Conservation (phyloP, 495 filamentous ascomycete genomes). For the Aspergillus cavernicola region DNA sequence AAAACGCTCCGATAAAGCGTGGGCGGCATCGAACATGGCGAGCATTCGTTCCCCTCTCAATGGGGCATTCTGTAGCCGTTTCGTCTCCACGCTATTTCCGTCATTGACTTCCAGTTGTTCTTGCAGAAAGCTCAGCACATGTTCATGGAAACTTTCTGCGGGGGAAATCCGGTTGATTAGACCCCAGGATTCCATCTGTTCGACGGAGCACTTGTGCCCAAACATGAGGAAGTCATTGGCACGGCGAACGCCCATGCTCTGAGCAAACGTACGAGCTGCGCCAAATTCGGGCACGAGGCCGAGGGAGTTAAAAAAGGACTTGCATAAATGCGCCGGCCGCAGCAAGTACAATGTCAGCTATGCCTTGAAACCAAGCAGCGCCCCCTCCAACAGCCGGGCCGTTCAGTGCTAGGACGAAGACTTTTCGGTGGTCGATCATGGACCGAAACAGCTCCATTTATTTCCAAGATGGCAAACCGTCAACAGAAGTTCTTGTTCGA, state of each 20-base stretch:
- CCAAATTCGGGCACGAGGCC: constrained; percentile 20
- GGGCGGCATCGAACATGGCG: constrained; percentile 18
- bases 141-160: constrained; percentile 13
- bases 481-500: no score
- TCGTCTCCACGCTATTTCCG: constrained; percentile 20
- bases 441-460: constrained; percentile 9
- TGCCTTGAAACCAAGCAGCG: constrained; percentile 24
- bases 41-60: constrained; percentile 15
- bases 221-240: constrained; percentile 23
- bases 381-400: no score
- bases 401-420: constrained; percentile 22
- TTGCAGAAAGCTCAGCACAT: constrained; percentile 12
- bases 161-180: constrained; percentile 16
- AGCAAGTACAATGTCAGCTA: constrained; percentile 21
- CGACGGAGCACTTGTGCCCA: constrained; percentile 15
- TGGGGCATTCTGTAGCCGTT: constrained; percentile 17
- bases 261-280: no score
- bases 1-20: constrained; percentile 20
- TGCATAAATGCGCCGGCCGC: constrained; percentile 16
- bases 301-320: constrained; percentile 20
- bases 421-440: constrained; percentile 17
- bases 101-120: constrained; percentile 18
- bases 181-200: constrained; percentile 16
- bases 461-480: no score
- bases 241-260: constrained; percentile 19